Base-by-base conservation (phyloP, 1,284 basidiomycete species). In the Cerioporus squamosus region DNA sequence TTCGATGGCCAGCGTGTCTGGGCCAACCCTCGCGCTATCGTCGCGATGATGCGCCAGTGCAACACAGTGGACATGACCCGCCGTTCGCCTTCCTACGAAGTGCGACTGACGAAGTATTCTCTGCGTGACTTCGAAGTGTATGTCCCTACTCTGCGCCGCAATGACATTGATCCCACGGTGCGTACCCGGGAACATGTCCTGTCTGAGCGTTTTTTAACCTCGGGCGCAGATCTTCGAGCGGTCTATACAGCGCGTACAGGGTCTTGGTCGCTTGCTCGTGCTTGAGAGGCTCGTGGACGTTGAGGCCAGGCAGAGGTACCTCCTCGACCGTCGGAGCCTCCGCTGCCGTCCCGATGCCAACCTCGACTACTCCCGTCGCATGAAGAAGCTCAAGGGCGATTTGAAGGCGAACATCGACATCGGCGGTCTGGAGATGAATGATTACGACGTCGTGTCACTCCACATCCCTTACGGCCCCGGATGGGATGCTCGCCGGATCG, bases 401-500 rank as follows among this genome's bases (percentile, higher is more conserved):
- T 66, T 86, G 56, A 86, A 86, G 67, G 72, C 70, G 2, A 76
- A 79, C 23, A 68, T 60, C 0, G 71, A 72, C 14, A 70, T 79
- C 12, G 72, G 72, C 17, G 80, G 78, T 1, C 66, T 86, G 10
- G 81, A 84, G 67, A 81, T 82, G 79, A 85, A 82, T 58, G 80
- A 84, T 60, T 86, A 87, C 59, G 83, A 86, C 61, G 80, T 84
- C 12, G 74, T 76, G 0, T 77, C 78, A 5, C 72, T 86, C 42
- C 84, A 86, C 65, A 82, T 87, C 53, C 85, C 84, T 0, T 87
- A 87, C 68, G 84, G 85, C 4, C 83, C 83, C 38, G 81, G 82
- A 1, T 86, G 84, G 83, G 78, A 83, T 66, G 81, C 84, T 1
- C 73, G 77, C 42, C 76, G 81, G 51, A 84, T 86, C 57, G 82